These are phyloP conservation scores for Coix lacrymajobi DNA, from an alignment of 176 grass and related monocot genomes.

Conservation along the genomic window DNA sequence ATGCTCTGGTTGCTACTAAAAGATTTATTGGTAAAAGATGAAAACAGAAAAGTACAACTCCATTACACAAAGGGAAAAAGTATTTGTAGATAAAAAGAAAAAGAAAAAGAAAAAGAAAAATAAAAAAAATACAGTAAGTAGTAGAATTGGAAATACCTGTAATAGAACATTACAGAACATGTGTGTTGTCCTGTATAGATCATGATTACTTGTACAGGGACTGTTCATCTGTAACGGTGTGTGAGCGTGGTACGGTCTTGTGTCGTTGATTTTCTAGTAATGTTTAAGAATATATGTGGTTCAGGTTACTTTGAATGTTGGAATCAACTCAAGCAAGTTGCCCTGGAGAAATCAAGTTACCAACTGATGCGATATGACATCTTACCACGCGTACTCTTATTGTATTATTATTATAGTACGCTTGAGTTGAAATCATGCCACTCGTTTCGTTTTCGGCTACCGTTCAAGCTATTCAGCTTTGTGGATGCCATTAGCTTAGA, in stretches of 20 bases:
- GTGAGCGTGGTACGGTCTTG: background rate
- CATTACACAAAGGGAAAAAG: background rate
- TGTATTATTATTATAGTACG: background rate
- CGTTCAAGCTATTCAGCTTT: background rate
- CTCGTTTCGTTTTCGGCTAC: background rate
- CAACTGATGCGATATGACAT: background rate
- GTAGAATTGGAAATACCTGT: background rate
- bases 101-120: background rate
- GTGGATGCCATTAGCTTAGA: background rate
- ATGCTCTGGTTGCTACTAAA: background rate
- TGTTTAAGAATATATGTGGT: background rate
- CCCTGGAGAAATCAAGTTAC: background rate
- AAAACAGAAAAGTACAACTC: background rate
- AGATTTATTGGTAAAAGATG: background rate
- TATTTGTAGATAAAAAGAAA: background rate
- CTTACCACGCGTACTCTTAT: background rate
- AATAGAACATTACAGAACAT: background rate
- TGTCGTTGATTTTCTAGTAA: background rate
- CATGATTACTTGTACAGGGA: background rate
- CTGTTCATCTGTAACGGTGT: background rate
- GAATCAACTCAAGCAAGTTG: background rate
- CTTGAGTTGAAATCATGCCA: background rate
- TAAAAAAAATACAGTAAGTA: background rate
- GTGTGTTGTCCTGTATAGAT: background rate
- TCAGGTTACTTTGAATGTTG: background rate